Conservation (phyloP, 2,329 filamentous ascomycete species). For the Trichoderma arundinaceum region DNA sequence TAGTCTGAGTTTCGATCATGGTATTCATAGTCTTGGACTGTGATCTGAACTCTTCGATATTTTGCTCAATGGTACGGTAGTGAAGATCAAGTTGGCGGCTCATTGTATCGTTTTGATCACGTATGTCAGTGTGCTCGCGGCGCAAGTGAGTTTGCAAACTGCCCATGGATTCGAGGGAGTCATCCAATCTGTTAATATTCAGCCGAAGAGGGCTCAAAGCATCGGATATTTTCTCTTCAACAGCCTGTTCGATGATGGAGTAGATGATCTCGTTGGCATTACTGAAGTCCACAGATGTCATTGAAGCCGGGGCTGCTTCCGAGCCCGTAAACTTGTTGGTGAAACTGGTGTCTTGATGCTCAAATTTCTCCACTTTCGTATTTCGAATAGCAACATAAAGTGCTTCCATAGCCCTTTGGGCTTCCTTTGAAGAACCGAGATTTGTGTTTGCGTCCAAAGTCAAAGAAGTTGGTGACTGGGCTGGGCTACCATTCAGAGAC, state of each 20-base stretch:
- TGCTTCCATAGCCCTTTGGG: background rate
- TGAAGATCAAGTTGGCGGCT: conserved; percentile 41
- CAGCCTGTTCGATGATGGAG: conserved; percentile 41
- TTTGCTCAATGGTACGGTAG: conserved; percentile 34
- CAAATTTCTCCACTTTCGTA: background rate
- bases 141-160: conserved; percentile 23
- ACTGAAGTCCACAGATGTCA: conserved; percentile 29
- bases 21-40: conserved; percentile 34
- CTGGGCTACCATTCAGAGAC: background rate
- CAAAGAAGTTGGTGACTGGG: background rate
- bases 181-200: conserved; percentile 36
- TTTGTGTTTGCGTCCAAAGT: background rate
- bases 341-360: background rate
- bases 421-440: background rate
- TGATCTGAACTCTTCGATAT: conserved; percentile 33
- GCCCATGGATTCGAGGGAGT: conserved; percentile 15
- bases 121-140: conserved; percentile 33
- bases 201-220: conserved; percentile 42
- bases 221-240: conserved; percentile 44
- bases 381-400: background rate
- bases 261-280: conserved; percentile 38
- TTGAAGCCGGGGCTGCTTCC: background rate
- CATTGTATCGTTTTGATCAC: conserved; percentile 39
- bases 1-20: conserved; percentile 35
- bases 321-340: background rate